Evolutionary conservation across 1,139 yeast species (phyloP).

Genomic region (Taphrina deformans): DNA sequence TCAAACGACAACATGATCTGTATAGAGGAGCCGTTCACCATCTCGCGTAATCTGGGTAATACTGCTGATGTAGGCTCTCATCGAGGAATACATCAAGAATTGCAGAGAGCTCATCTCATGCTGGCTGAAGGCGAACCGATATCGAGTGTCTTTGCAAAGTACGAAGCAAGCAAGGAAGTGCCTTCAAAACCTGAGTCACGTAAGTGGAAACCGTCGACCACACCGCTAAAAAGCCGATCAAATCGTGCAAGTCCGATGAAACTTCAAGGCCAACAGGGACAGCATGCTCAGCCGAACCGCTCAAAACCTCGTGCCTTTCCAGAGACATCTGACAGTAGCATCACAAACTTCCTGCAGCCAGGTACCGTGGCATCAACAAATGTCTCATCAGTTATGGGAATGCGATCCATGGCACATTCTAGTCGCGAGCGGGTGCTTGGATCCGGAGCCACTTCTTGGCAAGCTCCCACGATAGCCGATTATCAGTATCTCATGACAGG

Average conservation of each 20-base stretch:
- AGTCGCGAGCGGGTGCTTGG: background rate
- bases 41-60: slow-evolving; percentile 41
- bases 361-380: background rate
- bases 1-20: slow-evolving; percentile 41
- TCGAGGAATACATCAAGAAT: slow-evolving; percentile 41
- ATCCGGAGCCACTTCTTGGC: background rate
- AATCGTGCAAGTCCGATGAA: background rate
- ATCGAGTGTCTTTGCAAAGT: background rate
- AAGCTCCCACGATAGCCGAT: background rate
- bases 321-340: background rate
- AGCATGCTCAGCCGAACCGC: background rate
- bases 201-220: background rate
- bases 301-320: background rate
- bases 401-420: background rate
- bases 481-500: background rate
- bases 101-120: slow-evolving; percentile 40
- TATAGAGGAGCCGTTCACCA: slow-evolving; percentile 41
- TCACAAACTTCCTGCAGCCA: background rate
- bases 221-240: background rate
- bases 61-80: slow-evolving; percentile 42
- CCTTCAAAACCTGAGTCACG: background rate
- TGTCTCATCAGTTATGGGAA: background rate
- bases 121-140: slow-evolving; percentile 31
- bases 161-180: background rate
- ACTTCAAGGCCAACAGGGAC: background rate